phyloP scores from a whole-genome alignment of 768 basidiomycete species.

The Ramaria sp. region DNA sequence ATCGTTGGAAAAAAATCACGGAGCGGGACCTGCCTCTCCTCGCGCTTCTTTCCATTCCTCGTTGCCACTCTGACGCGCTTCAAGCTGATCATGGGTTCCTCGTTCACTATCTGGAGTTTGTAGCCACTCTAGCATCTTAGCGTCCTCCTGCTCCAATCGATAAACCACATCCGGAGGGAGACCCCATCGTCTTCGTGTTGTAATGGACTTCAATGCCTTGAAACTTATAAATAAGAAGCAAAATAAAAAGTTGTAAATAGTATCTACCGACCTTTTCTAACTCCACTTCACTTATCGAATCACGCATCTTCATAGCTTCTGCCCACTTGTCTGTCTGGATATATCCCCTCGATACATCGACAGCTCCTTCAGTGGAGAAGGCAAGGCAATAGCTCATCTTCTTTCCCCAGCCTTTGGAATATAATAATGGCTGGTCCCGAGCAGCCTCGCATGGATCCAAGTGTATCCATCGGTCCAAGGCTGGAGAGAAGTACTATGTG shows the following conservation, averaged over 20 bases:
- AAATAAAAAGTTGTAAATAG: neutral
- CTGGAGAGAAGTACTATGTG: constrained; percentile 16
- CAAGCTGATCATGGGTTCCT: constrained; percentile 11
- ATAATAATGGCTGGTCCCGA: constrained; percentile 25
- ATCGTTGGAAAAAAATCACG: neutral
- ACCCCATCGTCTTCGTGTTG: constrained; percentile 14
- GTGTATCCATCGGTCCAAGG: constrained; percentile 26
- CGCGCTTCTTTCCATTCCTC: constrained; percentile 23
- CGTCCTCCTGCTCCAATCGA: constrained; percentile 18
- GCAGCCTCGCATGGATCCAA: constrained; percentile 29
- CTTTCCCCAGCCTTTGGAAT: constrained; percentile 30
- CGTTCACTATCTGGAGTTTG: constrained; percentile 12
- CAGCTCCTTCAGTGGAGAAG: constrained; percentile 15
- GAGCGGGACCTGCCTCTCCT: constrained; percentile 18
- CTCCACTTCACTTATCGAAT: constrained; percentile 13
- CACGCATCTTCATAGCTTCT: constrained; percentile 8
- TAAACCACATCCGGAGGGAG: constrained; percentile 9
- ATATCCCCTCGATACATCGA: constrained; percentile 17
- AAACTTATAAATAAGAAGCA: neutral
- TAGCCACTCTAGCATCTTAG: constrained; percentile 14
- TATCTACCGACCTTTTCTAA: constrained; percentile 16
- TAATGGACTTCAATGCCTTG: constrained; percentile 17
- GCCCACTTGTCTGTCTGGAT: constrained; percentile 9
- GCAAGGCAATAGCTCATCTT: constrained; percentile 24
- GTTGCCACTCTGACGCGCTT: constrained; percentile 21